These are phyloP conservation scores for Cucumis sativus DNA, from an alignment of 306 rosid species.

Conservation along the genomic window Cucumber_9930_V3 NC_026656.2:5904501-5905000, in stretches of 20 bases:
- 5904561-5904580: slow-evolving; percentile 24
- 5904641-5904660: slow-evolving; percentile 23
- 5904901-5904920: too few relatives aligned
- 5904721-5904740: not conserved
- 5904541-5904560: slow-evolving; percentile 30
- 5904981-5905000: too few relatives aligned
- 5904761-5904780: not conserved
- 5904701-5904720: not conserved
- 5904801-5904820: too few relatives aligned
- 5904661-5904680: slow-evolving; percentile 26
- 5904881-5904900: too few relatives aligned
- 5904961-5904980: too few relatives aligned
- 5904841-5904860: too few relatives aligned
- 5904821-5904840: too few relatives aligned
- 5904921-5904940: too few relatives aligned
- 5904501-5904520: not conserved
- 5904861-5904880: too few relatives aligned
- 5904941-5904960: too few relatives aligned
- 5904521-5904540: slow-evolving; percentile 20
- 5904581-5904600: slow-evolving; percentile 34
- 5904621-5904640: slow-evolving; percentile 26
- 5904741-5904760: not conserved
- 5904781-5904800: too few relatives aligned
- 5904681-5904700: slow-evolving; percentile 32
- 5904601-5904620: slow-evolving; percentile 35